These are phyloP conservation scores for Talaromyces marneffei DNA, from an alignment of 2,329 filamentous ascomycete species.

Conservation along the genomic window DNA sequence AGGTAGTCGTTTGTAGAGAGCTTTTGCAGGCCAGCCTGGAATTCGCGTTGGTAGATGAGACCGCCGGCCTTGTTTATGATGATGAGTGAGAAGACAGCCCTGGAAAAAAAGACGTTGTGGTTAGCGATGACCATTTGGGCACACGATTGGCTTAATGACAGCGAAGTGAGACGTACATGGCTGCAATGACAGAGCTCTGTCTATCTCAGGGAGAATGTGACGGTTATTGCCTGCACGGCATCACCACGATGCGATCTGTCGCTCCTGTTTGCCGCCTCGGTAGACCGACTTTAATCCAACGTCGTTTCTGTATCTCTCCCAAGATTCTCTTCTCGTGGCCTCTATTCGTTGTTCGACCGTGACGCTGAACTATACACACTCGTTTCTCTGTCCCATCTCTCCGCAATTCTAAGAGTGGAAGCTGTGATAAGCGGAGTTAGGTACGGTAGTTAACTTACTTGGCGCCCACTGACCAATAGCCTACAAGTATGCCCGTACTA, in stretches of 20 bases:
- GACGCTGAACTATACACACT: too few species aligned
- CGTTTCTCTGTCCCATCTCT: not conserved
- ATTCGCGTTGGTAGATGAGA: constrained; percentile 91
- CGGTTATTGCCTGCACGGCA: not conserved
- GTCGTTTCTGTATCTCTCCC: not conserved
- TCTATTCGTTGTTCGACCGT: too few species aligned
- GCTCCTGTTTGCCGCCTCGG: not conserved
- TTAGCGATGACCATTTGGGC: not conserved
- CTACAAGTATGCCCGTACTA: not conserved
- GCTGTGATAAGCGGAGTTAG: not conserved
- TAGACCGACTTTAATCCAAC: not conserved
- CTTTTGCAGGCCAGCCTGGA: constrained; percentile 79
- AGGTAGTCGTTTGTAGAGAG: constrained; percentile 94
- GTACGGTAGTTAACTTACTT: too few species aligned
- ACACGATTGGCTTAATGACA: too few species aligned
- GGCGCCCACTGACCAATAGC: not conserved
- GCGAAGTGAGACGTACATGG: not conserved
- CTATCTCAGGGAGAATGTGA: not conserved
- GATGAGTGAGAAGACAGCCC: constrained; percentile 91
- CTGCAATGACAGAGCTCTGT: not conserved
- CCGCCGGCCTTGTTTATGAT: constrained; percentile 99
- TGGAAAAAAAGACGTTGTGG: constrained; percentile 34
- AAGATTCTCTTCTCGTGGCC: not conserved
- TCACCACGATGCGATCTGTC: not conserved
- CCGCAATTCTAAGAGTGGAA: not conserved